These are phyloP conservation scores for Ramichloridium luteum DNA, from an alignment of 2,329 filamentous ascomycete species.

Conservation along the genomic window DNA sequence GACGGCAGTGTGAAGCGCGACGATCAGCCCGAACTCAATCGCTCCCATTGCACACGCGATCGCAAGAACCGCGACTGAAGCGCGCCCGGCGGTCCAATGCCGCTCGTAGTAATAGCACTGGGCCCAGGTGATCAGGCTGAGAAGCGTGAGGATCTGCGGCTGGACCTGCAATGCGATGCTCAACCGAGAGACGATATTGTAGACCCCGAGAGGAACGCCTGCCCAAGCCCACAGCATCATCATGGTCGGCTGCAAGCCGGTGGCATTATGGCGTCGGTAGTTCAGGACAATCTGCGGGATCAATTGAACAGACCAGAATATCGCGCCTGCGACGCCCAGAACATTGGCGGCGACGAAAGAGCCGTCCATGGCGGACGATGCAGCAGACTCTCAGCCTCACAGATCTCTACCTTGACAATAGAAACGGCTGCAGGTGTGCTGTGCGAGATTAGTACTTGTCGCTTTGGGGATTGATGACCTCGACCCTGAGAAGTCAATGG, in stretches of 20 bases:
- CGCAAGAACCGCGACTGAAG: conserved; percentile 37
- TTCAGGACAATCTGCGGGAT: conserved; percentile 60
- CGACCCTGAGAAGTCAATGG: no score
- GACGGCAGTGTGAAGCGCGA: conserved; percentile 39
- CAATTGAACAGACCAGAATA: conserved; percentile 58
- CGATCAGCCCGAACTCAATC: conserved; percentile 47
- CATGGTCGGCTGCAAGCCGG: conserved; percentile 55
- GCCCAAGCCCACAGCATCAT: conserved; percentile 61
- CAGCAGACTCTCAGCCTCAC: no score
- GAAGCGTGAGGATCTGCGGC: conserved; percentile 42
- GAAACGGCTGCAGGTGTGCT: no score
- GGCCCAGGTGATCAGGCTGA: conserved; percentile 43
- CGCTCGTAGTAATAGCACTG: conserved; percentile 47
- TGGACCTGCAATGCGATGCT: conserved; percentile 44
- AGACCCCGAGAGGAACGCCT: conserved; percentile 53
- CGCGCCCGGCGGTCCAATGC: conserved; percentile 42
- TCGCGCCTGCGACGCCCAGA: conserved; percentile 47
- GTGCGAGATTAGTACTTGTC: no score
- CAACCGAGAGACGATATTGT: conserved; percentile 43
- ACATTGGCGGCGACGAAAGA: conserved; percentile 40
- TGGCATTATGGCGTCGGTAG: conserved; percentile 52
- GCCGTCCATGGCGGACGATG: no score
- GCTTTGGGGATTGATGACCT: no score
- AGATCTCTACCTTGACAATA: no score
- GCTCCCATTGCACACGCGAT: conserved; percentile 47